These are phyloP conservation scores for Brassica balearica DNA, from an alignment of 441 rosid genomes.

Conservation along the genomic window DNA sequence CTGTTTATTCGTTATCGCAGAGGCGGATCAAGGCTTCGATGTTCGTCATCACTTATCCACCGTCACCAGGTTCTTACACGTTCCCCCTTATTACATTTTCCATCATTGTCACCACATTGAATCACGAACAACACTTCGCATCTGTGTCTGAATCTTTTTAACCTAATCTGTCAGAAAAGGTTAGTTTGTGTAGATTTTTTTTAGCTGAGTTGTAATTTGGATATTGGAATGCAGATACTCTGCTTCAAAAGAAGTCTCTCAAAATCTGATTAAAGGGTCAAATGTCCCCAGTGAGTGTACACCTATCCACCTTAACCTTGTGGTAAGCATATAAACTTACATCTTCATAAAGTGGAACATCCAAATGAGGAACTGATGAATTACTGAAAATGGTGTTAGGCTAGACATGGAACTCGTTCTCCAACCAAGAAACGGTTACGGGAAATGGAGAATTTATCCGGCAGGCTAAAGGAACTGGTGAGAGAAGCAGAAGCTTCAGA, in stretches of 20 bases:
- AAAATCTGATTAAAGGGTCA: conserved; percentile 49
- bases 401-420: conserved; percentile 96
- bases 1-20: conserved; percentile 41
- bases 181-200: neutral
- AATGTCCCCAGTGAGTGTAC: conserved; percentile 64
- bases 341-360: neutral
- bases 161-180: neutral
- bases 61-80: conserved; percentile 64
- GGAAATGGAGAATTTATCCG: conserved; percentile 71
- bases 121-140: conserved; percentile 12
- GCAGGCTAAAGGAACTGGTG: conserved; percentile 62
- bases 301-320: conserved; percentile 90
- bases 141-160: conserved; percentile 16
- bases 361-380: neutral
- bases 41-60: conserved; percentile 88
- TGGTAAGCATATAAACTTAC: conserved; percentile 55
- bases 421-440: conserved; percentile 84
- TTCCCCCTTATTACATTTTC: conserved; percentile 6
- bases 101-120: neutral
- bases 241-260: conserved; percentile 57
- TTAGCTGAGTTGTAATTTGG: neutral
- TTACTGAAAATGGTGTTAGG: conserved; percentile 50
- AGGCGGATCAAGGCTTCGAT: conserved; percentile 61
- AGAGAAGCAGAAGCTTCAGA: conserved; percentile 60
- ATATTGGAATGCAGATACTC: conserved; percentile 61